Base-by-base conservation (phyloP, 768 basidiomycete species). In the Boletus tylopilopsis region DNA sequence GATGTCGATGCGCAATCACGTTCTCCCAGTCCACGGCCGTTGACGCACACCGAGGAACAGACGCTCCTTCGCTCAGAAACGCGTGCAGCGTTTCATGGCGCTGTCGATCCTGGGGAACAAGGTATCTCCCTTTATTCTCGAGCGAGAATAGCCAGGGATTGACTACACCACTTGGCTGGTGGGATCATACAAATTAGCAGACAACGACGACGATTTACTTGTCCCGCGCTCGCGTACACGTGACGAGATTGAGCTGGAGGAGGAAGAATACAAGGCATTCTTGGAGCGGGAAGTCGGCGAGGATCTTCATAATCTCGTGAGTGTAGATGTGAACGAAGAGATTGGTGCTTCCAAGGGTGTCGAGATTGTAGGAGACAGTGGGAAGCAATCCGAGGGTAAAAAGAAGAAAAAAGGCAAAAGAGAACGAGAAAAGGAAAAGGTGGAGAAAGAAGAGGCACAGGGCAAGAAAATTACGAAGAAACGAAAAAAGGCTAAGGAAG, bases 211-310 rank as follows among this genome's bases (percentile, higher is more conserved):
- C 11, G 89, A 80, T 32, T 66, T 94, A 1, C 76, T 96, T 13
- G 71, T 88, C 6, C 82, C 81, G 3, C 77, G 90, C 32, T 85
- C 86, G 50, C 89, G 85, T 67, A 87, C 84, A 0, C 79, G 81
- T 55, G 89, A 90, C 49, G 90, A 94, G 66, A 57, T 77, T 3
- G 83, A 87, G 58, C 58, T 67, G 35, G 92, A 96, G 57, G 90
- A 90, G 56, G 85, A 89, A 55, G 91, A 93, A 58, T 99, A 98
- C 62, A 77, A 80, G 21, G 73, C 76, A 2, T 97, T 89, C 66
- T 68, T 98, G 54, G 74, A 91, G 64, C 79, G 85, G 13, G 88
- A 87, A 65, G 93, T 87, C 36, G 92, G 93, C 3, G 76, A 76
- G 52, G 85, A 90, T 59, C 70, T 97, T 42, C 71, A 74, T 46